Evolutionary conservation across 2,329 filamentous ascomycete genomes (phyloP).

Genomic region (Sporothrix brunneoviolacea): DNA sequence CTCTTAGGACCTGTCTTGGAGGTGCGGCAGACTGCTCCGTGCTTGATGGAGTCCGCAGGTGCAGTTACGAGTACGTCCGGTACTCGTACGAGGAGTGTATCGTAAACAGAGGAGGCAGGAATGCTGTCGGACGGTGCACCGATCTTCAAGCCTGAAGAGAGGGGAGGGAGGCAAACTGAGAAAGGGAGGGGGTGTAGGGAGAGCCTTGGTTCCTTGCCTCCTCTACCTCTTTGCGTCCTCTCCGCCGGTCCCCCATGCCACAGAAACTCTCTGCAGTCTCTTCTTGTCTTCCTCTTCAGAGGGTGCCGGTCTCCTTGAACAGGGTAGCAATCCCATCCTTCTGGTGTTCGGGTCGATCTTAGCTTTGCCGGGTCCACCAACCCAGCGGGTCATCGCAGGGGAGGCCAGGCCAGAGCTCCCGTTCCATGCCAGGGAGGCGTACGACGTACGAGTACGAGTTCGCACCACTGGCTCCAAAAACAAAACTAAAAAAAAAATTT

Average conservation of each 20-base stretch:
- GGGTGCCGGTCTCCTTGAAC: not conserved
- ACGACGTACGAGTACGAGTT: too few relatives aligned
- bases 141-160: not conserved
- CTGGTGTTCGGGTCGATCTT: conserved; percentile 15
- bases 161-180: not conserved
- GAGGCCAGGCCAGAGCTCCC: not conserved
- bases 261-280: not conserved
- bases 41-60: not conserved
- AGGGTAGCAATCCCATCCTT: conserved; percentile 7
- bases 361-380: conserved; percentile 14
- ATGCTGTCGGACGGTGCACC: not conserved
- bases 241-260: too few relatives aligned
- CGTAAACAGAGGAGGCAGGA: conserved; percentile 7
- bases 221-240: too few relatives aligned
- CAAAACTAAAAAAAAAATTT: not conserved
- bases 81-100: not conserved
- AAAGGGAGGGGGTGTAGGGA: not conserved
- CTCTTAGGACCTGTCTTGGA: not conserved
- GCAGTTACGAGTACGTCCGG: too few relatives aligned
- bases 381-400: not conserved
- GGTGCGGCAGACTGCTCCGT: not conserved
- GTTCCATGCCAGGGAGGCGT: too few relatives aligned
- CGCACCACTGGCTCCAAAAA: not conserved
- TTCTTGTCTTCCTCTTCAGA: not conserved
- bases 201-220: not conserved